phyloP scores from a whole-genome alignment of 169 alveolate genomes.

The Pseudocohnilembus persalinus region DNA sequence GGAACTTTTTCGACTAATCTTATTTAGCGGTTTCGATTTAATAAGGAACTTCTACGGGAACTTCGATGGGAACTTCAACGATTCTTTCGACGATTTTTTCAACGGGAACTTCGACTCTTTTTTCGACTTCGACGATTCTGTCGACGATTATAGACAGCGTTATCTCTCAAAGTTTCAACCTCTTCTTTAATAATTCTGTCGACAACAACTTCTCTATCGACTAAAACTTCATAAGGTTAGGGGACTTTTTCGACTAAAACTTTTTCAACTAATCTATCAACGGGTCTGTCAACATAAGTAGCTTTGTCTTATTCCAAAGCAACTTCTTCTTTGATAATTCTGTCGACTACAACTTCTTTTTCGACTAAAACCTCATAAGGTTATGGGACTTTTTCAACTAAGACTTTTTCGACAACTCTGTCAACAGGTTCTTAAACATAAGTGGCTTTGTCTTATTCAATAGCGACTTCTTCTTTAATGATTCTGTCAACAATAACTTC shows the following conservation, averaged over 20 bases:
- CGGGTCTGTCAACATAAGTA: neutral
- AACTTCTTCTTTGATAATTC: neutral
- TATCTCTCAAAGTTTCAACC: no score
- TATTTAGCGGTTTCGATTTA: neutral
- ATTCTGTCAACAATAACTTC: no score
- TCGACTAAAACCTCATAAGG: neutral
- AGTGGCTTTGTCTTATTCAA: neutral
- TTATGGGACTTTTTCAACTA: neutral
- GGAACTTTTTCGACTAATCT: no score
- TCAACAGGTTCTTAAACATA: neutral
- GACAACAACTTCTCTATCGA: no score
- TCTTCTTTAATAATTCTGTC: neutral
- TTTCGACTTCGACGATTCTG: neutral
- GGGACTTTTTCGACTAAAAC: no score
- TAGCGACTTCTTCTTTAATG: neutral
- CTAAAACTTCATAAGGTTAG: no score
- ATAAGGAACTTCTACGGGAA: no score
- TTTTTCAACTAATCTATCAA: no score
- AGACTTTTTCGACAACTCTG: no score
- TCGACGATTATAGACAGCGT: neutral
- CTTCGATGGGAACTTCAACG: neutral
- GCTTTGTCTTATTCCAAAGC: neutral
- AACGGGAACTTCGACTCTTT: neutral
- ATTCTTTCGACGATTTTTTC: neutral
- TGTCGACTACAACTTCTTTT: neutral